Conservation (phyloP, 768 basidiomycete genomes). For the Collybiopsis luxurians region DNA sequence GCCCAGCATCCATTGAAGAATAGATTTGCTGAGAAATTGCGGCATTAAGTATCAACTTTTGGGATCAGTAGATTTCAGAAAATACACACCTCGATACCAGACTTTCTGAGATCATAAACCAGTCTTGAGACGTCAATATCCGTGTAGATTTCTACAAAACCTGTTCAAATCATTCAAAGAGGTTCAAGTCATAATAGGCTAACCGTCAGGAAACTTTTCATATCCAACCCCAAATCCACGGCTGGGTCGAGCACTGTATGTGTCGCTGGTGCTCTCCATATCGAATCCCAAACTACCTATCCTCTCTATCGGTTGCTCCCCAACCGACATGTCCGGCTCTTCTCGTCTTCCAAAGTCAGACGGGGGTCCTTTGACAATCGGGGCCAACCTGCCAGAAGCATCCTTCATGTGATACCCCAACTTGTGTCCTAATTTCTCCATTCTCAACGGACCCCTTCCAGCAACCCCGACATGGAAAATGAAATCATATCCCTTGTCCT, state of each 20-base stretch:
- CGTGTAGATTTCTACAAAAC: slow-evolving; percentile 43
- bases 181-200: background rate
- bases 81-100: slow-evolving; percentile 44
- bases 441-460: slow-evolving; percentile 56
- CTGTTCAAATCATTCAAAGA: too few species aligned
- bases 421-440: slow-evolving; percentile 68
- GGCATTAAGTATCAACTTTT: too few species aligned
- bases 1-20: slow-evolving; percentile 73
- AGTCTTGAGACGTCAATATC: slow-evolving; percentile 58
- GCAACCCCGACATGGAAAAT: slow-evolving; percentile 72
- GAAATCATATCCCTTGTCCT: slow-evolving; percentile 59
- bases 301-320: slow-evolving; percentile 21
- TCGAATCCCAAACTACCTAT: slow-evolving; percentile 37
- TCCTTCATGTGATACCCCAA: slow-evolving; percentile 70
- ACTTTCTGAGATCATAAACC: slow-evolving; percentile 51
- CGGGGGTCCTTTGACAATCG: slow-evolving; percentile 39
- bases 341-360: slow-evolving; percentile 38
- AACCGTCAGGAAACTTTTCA: slow-evolving; percentile 45
- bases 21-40: slow-evolving; percentile 53
- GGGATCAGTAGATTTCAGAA: background rate
- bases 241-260: slow-evolving; percentile 29
- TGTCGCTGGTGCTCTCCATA: slow-evolving; percentile 33
- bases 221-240: slow-evolving; percentile 49
- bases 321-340: slow-evolving; percentile 22
- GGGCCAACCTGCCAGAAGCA: slow-evolving; percentile 54